Evolutionary conservation across 352 stramenopile species (phyloP).

Genomic region (Globisporangium cederbergense): DNA sequence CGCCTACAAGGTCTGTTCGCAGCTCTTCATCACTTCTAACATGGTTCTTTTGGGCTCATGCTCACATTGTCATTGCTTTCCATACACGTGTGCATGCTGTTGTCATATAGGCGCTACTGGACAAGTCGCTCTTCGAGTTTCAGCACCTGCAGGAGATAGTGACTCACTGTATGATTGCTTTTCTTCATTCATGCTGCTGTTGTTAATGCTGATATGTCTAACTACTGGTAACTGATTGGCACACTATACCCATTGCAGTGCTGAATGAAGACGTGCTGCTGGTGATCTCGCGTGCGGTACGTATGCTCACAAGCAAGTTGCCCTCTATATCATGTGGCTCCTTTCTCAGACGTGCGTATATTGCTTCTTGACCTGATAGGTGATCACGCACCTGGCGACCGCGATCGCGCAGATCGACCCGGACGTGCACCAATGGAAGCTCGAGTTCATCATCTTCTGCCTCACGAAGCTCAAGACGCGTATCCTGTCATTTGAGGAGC

Average conservation of each 20-base stretch:
- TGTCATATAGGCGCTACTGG: conserved; percentile 37
- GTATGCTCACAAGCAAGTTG: neutral
- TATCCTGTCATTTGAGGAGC: conserved; percentile 85
- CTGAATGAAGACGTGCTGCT: conserved; percentile 76
- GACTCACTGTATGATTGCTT: conserved; percentile 43
- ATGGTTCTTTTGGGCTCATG: neutral
- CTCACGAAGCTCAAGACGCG: conserved; percentile 73
- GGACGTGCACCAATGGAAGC: conserved; percentile 69
- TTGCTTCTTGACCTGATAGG: conserved; percentile 20
- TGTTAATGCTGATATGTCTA: conserved; percentile 3
- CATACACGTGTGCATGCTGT: neutral
- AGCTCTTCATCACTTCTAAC: neutral
- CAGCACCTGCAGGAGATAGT: conserved; percentile 56
- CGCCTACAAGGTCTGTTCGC: conserved; percentile 57
- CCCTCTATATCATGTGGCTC: too few relatives aligned
- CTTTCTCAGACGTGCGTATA: neutral
- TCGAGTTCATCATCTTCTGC: conserved; percentile 72
- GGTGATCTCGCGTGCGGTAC: conserved; percentile 70
- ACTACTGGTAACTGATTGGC: neutral
- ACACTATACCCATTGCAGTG: conserved; percentile 27
- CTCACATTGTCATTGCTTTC: neutral
- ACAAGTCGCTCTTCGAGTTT: conserved; percentile 40
- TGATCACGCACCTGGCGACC: conserved; percentile 70
- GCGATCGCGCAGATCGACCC: conserved; percentile 52
- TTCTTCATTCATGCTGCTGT: neutral